These are phyloP conservation scores for Bacidia rubella DNA, from an alignment of 495 filamentous ascomycete genomes.

Conservation along the genomic window DNA sequence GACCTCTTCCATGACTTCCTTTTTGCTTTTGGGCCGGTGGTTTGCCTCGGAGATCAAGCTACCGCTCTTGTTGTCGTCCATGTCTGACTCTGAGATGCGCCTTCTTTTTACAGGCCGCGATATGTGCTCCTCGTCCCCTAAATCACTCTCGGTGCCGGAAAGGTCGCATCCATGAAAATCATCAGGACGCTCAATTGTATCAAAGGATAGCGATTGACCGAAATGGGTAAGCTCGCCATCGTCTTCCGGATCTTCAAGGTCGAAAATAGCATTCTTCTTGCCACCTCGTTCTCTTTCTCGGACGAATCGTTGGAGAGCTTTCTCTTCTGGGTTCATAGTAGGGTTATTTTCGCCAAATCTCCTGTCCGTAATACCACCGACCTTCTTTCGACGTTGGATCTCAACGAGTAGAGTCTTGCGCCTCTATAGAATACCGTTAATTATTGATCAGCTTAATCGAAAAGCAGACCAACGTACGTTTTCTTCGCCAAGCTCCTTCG, in stretches of 20 bases:
- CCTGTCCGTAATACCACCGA: constrained; percentile 81
- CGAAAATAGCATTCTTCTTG: constrained; percentile 67
- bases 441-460: constrained; percentile 40
- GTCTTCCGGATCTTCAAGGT: constrained; percentile 72
- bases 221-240: constrained; percentile 67
- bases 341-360: constrained; percentile 95
- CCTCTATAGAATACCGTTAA: constrained; percentile 39
- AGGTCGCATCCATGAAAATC: constrained; percentile 54
- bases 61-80: constrained; percentile 26
- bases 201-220: constrained; percentile 56
- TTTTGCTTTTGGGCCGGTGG: constrained; percentile 78
- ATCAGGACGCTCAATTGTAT: constrained; percentile 41
- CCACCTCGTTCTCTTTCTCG: constrained; percentile 61
- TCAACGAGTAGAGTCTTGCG: constrained; percentile 70
- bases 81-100: constrained; percentile 26
- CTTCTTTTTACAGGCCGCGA: constrained; percentile 49
- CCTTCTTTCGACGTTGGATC: constrained; percentile 74
- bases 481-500: constrained; percentile 79
- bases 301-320: constrained; percentile 80
- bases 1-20: constrained; percentile 93
- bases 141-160: constrained; percentile 43
- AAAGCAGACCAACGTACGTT: constrained; percentile 38
- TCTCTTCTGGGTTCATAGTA: constrained; percentile 85
- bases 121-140: constrained; percentile 28
- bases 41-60: constrained; percentile 38